A percentile compares a stretch with the other conserved stretches of the same genome.
phyloP scores from a whole-genome alignment of 202 grass and related monocot genomes.

The Setaria viridis region DNA sequence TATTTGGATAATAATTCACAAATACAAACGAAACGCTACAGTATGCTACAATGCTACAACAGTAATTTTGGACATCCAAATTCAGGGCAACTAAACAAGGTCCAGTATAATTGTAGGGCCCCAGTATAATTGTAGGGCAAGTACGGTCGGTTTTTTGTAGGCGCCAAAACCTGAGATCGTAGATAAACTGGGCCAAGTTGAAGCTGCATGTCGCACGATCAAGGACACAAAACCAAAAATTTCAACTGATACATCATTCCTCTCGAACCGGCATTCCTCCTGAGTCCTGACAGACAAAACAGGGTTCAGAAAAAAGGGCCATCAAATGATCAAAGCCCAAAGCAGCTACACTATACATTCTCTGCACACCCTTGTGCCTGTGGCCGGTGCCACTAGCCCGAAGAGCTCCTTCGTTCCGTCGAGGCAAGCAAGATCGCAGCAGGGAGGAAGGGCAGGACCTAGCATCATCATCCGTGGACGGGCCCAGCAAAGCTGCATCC shows the following conservation, averaged over 20 bases:
- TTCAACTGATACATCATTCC: constrained; percentile 34
- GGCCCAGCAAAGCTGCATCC: neutral
- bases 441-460: neutral
- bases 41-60: no score
- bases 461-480: neutral
- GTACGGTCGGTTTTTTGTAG: no score
- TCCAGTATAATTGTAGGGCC: no score
- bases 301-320: neutral
- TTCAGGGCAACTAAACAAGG: no score
- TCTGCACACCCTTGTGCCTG: neutral
- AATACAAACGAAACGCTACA: no score
- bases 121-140: no score
- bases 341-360: neutral
- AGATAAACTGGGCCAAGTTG: neutral
- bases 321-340: neutral
- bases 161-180: no score
- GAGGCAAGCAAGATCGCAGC: constrained; percentile 13
- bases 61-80: no score
- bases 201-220: constrained; percentile 11
- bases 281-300: no score
- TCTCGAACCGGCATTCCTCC: neutral
- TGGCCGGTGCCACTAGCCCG: neutral
- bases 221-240: no score
- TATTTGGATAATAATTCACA: no score
- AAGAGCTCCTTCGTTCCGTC: constrained; percentile 29